Base-by-base conservation (phyloP, 2,329 filamentous ascomycete species). In the Alternaria sp. region DNA sequence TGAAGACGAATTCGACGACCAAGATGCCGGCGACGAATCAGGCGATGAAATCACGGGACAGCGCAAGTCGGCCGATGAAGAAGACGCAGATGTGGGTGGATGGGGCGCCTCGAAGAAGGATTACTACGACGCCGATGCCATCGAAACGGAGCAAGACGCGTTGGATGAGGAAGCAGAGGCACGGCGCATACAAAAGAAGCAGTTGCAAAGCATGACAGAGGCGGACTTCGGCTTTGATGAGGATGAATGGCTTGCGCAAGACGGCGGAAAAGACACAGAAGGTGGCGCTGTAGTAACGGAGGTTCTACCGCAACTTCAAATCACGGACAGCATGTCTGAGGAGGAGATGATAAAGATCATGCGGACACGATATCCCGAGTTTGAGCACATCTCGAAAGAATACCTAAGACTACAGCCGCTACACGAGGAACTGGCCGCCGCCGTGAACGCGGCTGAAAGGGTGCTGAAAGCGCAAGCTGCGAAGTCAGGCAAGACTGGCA, bases 201-300 rank as follows among this genome's bases (percentile, higher is more conserved):
- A 95, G 74, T 79, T 98, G 24, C 85, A 92, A 67, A 89, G 90
- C 66, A 95, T 99, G 91, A 86, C 88, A 5, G 93, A 96, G 67
- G 90, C 90, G 37, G 95, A 99, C 74, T 99, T 97, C 72, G 89
- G 92, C 8, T 96, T 98, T 65, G 93, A 98, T 69, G 91, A 96
- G 72, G 85, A 87, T 40, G 93, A 96, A 67, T 98, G 94, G 95
- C 76, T 89, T 36, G 86, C 85, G 26, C 63, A 76, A 37, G 78
- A 80, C 3, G 82, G 81, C 14, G 80, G 73, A 7, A 81, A 82
- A 2, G 81, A 82, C 33, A 81, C 82, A 49, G 70, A 74, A 56
- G 61, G 64, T 5, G 73, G 76, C 24, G 85, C 87, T 14, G 84
- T 89, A n/a, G 86, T 96, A 11, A 95, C 89, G 3, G 92, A 98